These are phyloP conservation scores for Claviceps lovelessii DNA, from an alignment of 2,329 filamentous ascomycete species.

Conservation along the genomic window DNA sequence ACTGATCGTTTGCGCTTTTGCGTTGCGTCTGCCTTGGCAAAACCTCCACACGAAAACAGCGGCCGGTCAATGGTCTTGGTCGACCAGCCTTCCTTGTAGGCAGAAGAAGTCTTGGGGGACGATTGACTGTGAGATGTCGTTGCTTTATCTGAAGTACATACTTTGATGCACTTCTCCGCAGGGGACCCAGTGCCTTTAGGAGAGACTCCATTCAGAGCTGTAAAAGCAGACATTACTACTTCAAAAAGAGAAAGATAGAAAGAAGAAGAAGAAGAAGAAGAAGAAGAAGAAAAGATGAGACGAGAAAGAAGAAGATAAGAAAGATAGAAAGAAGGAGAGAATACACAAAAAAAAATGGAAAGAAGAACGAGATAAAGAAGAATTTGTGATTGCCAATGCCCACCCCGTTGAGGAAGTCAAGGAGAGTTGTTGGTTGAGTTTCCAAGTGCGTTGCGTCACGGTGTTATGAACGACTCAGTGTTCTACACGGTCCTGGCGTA, in stretches of 20 bases:
- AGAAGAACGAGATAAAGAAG: neutral
- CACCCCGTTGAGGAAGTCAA: neutral
- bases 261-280: no score
- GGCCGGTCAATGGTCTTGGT: slow-evolving; percentile 26
- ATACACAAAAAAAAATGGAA: no score
- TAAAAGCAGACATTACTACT: slow-evolving; percentile 34
- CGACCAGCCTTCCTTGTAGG: slow-evolving; percentile 28
- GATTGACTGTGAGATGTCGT: slow-evolving; percentile 12
- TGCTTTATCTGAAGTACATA: slow-evolving; percentile 20
- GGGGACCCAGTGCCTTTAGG: slow-evolving; percentile 27
- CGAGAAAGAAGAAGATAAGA: no score
- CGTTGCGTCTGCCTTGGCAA: slow-evolving; percentile 32
- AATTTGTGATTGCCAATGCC: neutral
- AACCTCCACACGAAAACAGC: slow-evolving; percentile 24
- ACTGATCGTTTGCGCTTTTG: slow-evolving; percentile 58
- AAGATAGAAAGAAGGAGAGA: no score
- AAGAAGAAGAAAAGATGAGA: no score
- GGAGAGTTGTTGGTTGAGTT: neutral
- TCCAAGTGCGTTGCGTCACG: neutral
- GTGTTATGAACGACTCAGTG: neutral
- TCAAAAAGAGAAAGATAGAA: no score
- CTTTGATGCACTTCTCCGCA: slow-evolving; percentile 15
- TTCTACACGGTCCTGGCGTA: neutral
- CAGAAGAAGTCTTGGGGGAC: slow-evolving; percentile 12
- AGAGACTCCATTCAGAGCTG: slow-evolving; percentile 36